These are phyloP conservation scores for Aspergillus saccharolyticus DNA, from an alignment of 495 filamentous ascomycete genomes.

Conservation along the genomic window DNA sequence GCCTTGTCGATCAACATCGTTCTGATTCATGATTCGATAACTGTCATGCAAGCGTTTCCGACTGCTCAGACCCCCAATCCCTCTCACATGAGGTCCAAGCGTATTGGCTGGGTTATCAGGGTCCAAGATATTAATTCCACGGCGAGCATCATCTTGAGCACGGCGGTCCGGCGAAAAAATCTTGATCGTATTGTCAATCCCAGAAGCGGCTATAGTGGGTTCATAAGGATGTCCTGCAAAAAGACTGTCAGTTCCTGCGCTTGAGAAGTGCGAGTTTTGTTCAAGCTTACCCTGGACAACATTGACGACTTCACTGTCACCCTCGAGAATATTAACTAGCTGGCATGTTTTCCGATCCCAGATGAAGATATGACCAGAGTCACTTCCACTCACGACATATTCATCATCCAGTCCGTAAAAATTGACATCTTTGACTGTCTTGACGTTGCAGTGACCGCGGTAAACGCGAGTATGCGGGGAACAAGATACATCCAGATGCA, in stretches of 20 bases:
- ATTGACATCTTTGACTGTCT: constrained; percentile 72
- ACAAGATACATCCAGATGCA: constrained; percentile 53
- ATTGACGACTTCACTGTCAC: constrained; percentile 69
- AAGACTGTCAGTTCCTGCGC: neutral
- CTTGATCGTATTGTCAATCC: constrained; percentile 73
- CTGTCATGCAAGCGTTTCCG: constrained; percentile 55
- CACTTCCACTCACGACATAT: constrained; percentile 68
- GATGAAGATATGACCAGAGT: constrained; percentile 67
- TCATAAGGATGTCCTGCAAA: constrained; percentile 65
- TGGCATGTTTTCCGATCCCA: constrained; percentile 62
- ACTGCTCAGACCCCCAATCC: constrained; percentile 46
- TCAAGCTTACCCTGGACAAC: constrained; percentile 55
- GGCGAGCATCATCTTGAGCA: constrained; percentile 53
- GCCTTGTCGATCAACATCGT: constrained; percentile 57
- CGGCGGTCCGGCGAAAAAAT: constrained; percentile 63
- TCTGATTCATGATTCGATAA: constrained; percentile 61
- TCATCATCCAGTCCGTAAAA: constrained; percentile 69
- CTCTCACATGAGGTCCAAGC: constrained; percentile 16
- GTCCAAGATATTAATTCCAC: constrained; percentile 51
- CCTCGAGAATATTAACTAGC: constrained; percentile 64
- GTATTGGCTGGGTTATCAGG: constrained; percentile 36
- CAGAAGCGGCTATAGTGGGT: constrained; percentile 63
- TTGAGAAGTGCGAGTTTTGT: neutral
- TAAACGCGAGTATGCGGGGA: constrained; percentile 55
- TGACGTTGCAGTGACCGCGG: constrained; percentile 66